Conservation (phyloP, 768 basidiomycete species). For the Cyathus striatus region DNA sequence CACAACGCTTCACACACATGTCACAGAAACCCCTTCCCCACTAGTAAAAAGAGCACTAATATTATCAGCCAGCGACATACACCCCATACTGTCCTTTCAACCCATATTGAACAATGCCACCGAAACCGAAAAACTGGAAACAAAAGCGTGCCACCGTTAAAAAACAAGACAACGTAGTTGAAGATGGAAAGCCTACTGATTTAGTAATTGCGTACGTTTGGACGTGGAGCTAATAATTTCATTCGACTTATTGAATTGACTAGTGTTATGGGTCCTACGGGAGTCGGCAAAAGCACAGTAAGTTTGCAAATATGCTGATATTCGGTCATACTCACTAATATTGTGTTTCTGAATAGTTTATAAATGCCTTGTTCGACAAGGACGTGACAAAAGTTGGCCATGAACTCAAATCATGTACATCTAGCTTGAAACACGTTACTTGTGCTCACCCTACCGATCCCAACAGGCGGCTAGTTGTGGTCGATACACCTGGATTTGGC, state of each 20-base stretch:
- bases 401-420: neutral
- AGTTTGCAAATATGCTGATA: neutral
- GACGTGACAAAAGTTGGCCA: neutral
- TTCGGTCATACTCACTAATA: neutral
- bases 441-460: neutral
- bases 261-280: neutral
- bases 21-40: no score
- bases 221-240: neutral
- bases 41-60: no score
- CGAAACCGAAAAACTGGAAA: neutral
- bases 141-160: neutral
- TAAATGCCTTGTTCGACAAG: neutral
- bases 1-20: no score
- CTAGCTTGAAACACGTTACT: neutral
- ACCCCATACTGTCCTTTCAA: no score
- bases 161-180: neutral
- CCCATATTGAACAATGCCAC: no score
- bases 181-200: neutral
- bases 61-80: no score
- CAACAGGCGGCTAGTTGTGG: neutral
- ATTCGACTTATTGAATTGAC: neutral
- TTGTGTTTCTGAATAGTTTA: neutral
- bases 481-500: constrained; percentile 2
- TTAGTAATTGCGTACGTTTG: neutral
- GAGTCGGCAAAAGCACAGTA: neutral